Conservation (phyloP, 2,329 filamentous ascomycete species). For the Acrocalymma vagum region DNA sequence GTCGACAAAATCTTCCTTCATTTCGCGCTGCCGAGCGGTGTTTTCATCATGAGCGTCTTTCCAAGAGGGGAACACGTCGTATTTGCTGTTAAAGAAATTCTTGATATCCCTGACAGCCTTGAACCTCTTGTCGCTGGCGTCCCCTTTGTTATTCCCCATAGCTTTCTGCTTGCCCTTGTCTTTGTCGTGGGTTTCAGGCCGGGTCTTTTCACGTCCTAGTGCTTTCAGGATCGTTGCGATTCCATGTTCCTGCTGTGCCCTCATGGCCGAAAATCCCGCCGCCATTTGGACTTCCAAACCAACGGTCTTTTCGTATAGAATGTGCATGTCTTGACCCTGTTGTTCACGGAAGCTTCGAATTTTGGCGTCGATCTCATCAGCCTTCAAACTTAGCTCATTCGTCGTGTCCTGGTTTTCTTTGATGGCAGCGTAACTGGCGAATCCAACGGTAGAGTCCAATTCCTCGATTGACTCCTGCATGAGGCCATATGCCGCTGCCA, state of each 20-base stretch:
- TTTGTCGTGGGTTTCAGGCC: constrained; percentile 3
- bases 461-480: constrained; percentile 22
- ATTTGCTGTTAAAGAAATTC: constrained; percentile 26
- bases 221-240: no score
- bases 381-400: background rate
- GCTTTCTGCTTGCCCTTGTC: constrained; percentile 13
- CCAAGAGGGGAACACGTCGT: constrained; percentile 16
- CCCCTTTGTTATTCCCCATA: constrained; percentile 12
- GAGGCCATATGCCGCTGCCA: constrained; percentile 13
- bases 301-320: constrained; percentile 9
- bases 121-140: constrained; percentile 16
- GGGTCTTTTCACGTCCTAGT: no score
- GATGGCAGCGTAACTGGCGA: constrained; percentile 13
- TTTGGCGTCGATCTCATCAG: constrained; percentile 10
- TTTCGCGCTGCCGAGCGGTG: constrained; percentile 15
- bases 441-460: constrained; percentile 15
- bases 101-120: constrained; percentile 16
- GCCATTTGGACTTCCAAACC: constrained; percentile 2
- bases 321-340: constrained; percentile 1
- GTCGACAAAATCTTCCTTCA: constrained; percentile 38
- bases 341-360: constrained; percentile 7
- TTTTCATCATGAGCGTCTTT: constrained; percentile 9
- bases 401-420: constrained; percentile 7
- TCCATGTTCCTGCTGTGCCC: no score
- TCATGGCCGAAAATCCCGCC: background rate